These are phyloP conservation scores for Verticillium alfalfae DNA, from an alignment of 2,329 filamentous ascomycete species.

Conservation along the genomic window DNA sequence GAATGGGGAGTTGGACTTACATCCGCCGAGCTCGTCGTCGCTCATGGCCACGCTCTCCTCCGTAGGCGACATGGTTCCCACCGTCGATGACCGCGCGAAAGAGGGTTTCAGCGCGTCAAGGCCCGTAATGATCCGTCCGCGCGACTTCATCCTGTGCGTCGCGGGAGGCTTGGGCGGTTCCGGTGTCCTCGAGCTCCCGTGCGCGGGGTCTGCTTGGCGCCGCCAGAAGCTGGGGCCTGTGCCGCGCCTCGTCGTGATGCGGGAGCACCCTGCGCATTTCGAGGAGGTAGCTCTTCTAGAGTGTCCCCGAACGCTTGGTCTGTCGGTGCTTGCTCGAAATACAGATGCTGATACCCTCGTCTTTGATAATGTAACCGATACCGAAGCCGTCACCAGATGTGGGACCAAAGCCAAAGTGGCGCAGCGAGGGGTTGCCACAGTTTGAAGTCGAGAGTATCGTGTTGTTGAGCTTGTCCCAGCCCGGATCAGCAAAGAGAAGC, in stretches of 20 bases:
- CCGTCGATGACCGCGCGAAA: slow-evolving; percentile 27
- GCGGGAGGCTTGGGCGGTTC: slow-evolving; percentile 23
- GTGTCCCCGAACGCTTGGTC: slow-evolving; percentile 87
- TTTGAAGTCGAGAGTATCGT: slow-evolving; percentile 97
- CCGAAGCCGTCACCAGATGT: slow-evolving; percentile 92
- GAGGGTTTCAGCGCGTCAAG: slow-evolving; percentile 37
- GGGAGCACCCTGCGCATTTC: slow-evolving; percentile 81
- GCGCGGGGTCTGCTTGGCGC: slow-evolving; percentile 43
- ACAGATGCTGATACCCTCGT: slow-evolving; percentile 84
- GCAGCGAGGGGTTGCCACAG: slow-evolving; percentile 90
- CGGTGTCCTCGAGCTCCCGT: slow-evolving; percentile 42
- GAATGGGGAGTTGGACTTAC: slow-evolving; percentile 52
- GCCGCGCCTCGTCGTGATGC: slow-evolving; percentile 53
- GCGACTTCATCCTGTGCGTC: slow-evolving; percentile 55
- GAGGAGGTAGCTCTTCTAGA: slow-evolving; percentile 83
- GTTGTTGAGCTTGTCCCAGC: slow-evolving; percentile 93
- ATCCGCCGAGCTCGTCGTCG: slow-evolving; percentile 85
- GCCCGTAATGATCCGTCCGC: slow-evolving; percentile 66
- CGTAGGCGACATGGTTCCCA: slow-evolving; percentile 52
- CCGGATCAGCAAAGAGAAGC: slow-evolving; percentile 76
- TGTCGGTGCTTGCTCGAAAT: slow-evolving; percentile 91
- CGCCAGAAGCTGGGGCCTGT: slow-evolving; percentile 20
- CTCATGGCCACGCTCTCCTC: slow-evolving; percentile 68
- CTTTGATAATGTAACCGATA: slow-evolving; percentile 99
- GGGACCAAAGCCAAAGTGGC: slow-evolving; percentile 95